Percentiles rank a stretch among this genome's conserved stretches.
Conservation (phyloP, 257 asterid genomes). For the Echium plantagineum region DNA sequence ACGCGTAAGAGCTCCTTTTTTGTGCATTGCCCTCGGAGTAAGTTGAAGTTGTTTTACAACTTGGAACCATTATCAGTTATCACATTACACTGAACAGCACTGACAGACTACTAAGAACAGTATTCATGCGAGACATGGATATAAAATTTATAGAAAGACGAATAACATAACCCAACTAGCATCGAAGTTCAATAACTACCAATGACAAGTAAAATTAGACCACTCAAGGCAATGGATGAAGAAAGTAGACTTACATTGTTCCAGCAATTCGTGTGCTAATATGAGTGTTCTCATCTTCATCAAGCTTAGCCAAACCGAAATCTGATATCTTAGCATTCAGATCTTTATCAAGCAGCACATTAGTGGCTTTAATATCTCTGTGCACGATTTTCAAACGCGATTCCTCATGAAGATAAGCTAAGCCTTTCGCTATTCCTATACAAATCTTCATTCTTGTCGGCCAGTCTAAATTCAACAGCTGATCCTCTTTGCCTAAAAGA, state of each 20-base stretch:
- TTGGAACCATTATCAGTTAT: too few species aligned
- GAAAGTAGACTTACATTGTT: conserved; percentile 22
- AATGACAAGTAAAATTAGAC: background rate
- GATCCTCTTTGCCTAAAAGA: conserved; percentile 18
- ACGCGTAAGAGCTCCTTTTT: background rate
- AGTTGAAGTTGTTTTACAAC: too few species aligned
- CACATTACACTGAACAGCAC: background rate
- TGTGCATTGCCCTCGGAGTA: background rate
- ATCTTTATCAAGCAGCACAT: conserved; percentile 36
- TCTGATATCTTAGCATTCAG: conserved; percentile 37
- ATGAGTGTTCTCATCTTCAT: conserved; percentile 40
- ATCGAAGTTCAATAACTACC: background rate
- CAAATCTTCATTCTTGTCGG: conserved; percentile 28
- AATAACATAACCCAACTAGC: too few species aligned
- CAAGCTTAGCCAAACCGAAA: conserved; percentile 38
- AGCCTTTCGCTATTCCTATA: conserved; percentile 31
- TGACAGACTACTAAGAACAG: background rate
- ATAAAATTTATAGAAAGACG: too few species aligned
- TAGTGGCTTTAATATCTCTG: conserved; percentile 34
- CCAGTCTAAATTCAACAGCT: conserved; percentile 30
- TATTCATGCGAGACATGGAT: too few species aligned
- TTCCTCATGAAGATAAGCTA: conserved; percentile 39
- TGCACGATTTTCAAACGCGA: conserved; percentile 37
- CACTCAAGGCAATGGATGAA: background rate
- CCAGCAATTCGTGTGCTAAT: conserved; percentile 44